Base-by-base conservation (phyloP, 306 rosid species). In the Cicer arietinum region DNA sequence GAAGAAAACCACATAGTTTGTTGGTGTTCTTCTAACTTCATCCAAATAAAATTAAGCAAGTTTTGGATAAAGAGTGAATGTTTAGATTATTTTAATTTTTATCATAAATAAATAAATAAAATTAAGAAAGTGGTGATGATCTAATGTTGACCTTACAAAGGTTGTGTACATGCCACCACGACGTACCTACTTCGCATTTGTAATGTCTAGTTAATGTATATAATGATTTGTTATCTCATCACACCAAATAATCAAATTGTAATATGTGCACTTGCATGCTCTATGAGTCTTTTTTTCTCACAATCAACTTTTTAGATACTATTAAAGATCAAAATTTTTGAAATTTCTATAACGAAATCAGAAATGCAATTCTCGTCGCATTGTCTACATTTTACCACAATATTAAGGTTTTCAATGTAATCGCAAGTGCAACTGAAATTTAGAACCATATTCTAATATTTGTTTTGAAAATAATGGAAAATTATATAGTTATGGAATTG, bases 121-220 rank as follows among this genome's bases (percentile, higher is more conserved):
- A 25, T 25, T 25, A 25, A 25, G 30, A 25, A 2, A 25, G 30
- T 25, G 2, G 30, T 2, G 3, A 25, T 25, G 30, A 2, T 25
- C 30, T 25, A 25, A 25, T 2, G 3, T 25, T 25, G 30, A 25
- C 30, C 30, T 25, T 20, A 20, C 22, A 20, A 20, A 20, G 22
- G 22, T 20, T 20, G 22, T 20, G 43, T 72, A 18, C 66, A 39
- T 79, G 78, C 45, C 83, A 41, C 63, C 79, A 64, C 68, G 74
- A 72, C 54, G 54, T 46, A 76, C 65, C 2, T 22, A 14, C 60
- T 71, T 77, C 17, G 68, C 69, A 60, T 20, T 35, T 0, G 67
- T 82, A 37, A 50, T 30, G 20, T 58, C 22, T 1, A 20, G 51
- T 40, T 8, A 48, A 54, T 20, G 22, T 20, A 43, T 57, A 1